Percentiles rank a stretch among this genome's conserved stretches.
phyloP scores from a whole-genome alignment of 2,329 filamentous ascomycete genomes.

The Colletotrichum cordylinicola region DNA sequence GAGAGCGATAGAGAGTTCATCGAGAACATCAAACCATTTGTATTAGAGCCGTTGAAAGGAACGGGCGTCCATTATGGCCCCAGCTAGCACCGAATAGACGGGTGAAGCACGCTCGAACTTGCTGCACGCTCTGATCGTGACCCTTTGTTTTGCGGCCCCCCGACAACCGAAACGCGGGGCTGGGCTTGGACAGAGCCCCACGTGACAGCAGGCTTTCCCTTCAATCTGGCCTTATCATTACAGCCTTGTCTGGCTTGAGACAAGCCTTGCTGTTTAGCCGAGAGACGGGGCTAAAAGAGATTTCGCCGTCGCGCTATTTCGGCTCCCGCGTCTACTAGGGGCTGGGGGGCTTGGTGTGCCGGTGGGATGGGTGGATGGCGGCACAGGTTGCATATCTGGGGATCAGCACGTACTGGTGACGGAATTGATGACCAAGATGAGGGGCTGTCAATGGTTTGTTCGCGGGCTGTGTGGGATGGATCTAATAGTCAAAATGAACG shows the following conservation, averaged over 20 bases:
- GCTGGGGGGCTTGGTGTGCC: neutral
- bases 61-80: neutral
- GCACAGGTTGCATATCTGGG: neutral
- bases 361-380: slow-evolving; percentile 12
- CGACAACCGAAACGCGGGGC: neutral
- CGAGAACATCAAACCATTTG: slow-evolving; percentile 12
- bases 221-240: neutral
- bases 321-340: neutral
- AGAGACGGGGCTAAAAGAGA: neutral
- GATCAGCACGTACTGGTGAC: neutral
- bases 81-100: neutral
- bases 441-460: neutral
- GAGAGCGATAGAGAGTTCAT: slow-evolving; percentile 13
- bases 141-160: neutral
- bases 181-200: neutral
- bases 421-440: neutral
- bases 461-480: neutral
- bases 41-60: neutral
- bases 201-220: neutral
- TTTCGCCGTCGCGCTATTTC: neutral
- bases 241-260: neutral
- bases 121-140: neutral
- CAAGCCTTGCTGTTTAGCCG: neutral
- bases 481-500: neutral
- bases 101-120: neutral